These are phyloP conservation scores for Ajuga reptans DNA, from an alignment of 305 asterid species.

Conservation along the genomic window DNA sequence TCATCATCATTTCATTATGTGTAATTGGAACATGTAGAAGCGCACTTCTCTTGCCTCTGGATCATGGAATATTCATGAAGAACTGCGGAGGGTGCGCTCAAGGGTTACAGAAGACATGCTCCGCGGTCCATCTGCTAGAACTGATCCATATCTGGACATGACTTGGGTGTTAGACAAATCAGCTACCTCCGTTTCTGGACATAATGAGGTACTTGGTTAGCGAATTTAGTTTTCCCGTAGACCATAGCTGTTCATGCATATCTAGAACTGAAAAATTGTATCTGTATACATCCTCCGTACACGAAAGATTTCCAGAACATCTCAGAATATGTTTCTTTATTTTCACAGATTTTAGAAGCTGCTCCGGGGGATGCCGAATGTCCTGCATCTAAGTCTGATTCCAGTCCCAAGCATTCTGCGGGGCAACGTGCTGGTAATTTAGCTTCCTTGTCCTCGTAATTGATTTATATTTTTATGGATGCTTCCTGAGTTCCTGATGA, in stretches of 20 bases:
- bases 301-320: background rate
- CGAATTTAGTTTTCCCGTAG: background rate
- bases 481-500: background rate
- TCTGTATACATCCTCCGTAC: background rate
- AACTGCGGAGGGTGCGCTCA: slow-evolving; percentile 65
- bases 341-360: slow-evolving; percentile 36
- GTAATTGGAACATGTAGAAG: slow-evolving; percentile 40
- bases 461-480: slow-evolving; percentile 4
- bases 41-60: slow-evolving; percentile 61
- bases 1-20: slow-evolving; percentile 19
- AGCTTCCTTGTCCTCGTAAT: background rate
- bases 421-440: slow-evolving; percentile 37
- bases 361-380: slow-evolving; percentile 34
- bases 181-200: slow-evolving; percentile 28
- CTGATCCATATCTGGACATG: slow-evolving; percentile 26
- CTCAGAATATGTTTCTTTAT: slow-evolving; percentile 4
- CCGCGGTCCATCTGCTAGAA: slow-evolving; percentile 41
- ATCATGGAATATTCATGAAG: slow-evolving; percentile 82
- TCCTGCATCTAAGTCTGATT: slow-evolving; percentile 22
- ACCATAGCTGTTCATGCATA: slow-evolving; percentile 2
- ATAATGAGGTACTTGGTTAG: slow-evolving; percentile 39
- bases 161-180: slow-evolving; percentile 22
- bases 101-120: slow-evolving; percentile 76
- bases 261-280: background rate
- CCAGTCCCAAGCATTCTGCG: slow-evolving; percentile 26